Conservation (phyloP, 1,139 yeast species). For the Debaryomyces robertsiae region DNA sequence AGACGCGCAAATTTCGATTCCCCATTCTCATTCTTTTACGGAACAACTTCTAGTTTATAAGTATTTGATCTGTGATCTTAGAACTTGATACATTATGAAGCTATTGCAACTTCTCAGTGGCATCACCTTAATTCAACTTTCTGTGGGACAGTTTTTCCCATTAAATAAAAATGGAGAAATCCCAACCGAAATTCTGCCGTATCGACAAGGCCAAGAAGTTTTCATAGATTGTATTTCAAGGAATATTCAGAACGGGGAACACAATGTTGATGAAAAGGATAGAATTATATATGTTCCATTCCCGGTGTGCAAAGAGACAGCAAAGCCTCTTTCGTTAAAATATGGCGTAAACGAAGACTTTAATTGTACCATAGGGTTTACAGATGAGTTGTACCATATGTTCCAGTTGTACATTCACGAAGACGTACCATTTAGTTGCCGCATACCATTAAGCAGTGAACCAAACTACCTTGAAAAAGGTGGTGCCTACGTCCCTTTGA, state of each 20-base stretch:
- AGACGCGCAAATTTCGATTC: constrained; percentile 5
- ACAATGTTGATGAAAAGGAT: constrained; percentile 62
- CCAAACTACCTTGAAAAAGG: constrained; percentile 46
- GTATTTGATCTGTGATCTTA: too few relatives aligned
- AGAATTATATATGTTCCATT: constrained; percentile 60
- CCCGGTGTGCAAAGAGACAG: constrained; percentile 67
- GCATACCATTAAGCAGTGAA: constrained; percentile 55
- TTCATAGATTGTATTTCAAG: constrained; percentile 65
- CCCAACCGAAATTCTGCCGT: constrained; percentile 41
- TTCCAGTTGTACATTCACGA: constrained; percentile 77
- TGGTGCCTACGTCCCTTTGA: constrained; percentile 60
- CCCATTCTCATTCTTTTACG: not conserved
- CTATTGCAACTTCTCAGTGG: constrained; percentile 4
- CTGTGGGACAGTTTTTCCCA: constrained; percentile 36
- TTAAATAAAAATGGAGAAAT: constrained; percentile 39
- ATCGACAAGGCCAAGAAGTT: constrained; percentile 45
- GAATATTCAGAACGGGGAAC: constrained; percentile 73
- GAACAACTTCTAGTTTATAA: not conserved
- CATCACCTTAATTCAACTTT: constrained; percentile 1
- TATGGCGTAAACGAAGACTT: constrained; percentile 57
- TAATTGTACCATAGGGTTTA: constrained; percentile 63
- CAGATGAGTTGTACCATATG: constrained; percentile 71
- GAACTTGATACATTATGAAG: too few relatives aligned
- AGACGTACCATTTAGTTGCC: constrained; percentile 75
- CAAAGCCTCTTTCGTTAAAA: constrained; percentile 53